Evolutionary conservation across 371 early-diverging fungal species (phyloP).

Genomic region (Rhizopus arrhizus): DNA sequence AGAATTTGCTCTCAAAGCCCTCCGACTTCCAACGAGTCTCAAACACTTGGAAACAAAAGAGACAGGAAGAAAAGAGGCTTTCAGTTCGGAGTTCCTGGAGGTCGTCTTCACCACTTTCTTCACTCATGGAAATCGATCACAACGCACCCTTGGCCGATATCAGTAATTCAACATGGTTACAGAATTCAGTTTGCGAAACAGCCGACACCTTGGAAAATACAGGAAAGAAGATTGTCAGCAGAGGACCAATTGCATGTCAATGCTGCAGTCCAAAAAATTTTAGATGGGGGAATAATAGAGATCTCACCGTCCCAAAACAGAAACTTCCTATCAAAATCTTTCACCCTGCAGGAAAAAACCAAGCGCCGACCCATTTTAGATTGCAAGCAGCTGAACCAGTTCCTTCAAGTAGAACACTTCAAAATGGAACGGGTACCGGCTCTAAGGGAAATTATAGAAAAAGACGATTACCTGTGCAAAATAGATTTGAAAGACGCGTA

Average conservation of each 20-base stretch:
- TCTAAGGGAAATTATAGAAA: slow-evolving; percentile 9
- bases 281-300: slow-evolving; percentile 5
- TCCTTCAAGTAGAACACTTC: slow-evolving; percentile 10
- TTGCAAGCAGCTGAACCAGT: neutral
- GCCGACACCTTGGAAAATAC: slow-evolving; percentile 2
- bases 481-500: slow-evolving; percentile 8
- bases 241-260: slow-evolving; percentile 5
- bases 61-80: too few species aligned
- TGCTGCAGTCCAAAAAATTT: slow-evolving; percentile 2
- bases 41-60: slow-evolving; percentile 6
- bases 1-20: neutral
- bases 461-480: slow-evolving; percentile 9
- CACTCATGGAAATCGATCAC: slow-evolving; percentile 4
- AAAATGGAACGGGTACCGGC: slow-evolving; percentile 17
- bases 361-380: too few species aligned
- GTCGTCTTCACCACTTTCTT: slow-evolving; percentile 1
- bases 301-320: too few species aligned
- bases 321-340: too few species aligned
- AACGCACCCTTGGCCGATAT: slow-evolving; percentile 2
- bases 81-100: too few species aligned
- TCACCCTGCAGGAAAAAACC: too few species aligned
- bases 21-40: slow-evolving; percentile 4
- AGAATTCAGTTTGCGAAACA: too few species aligned
- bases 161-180: slow-evolving; percentile 7
- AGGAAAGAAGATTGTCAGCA: neutral